Base-by-base conservation (phyloP, 805 yeast species). In the Blastobotrys mokoenaii region DNA sequence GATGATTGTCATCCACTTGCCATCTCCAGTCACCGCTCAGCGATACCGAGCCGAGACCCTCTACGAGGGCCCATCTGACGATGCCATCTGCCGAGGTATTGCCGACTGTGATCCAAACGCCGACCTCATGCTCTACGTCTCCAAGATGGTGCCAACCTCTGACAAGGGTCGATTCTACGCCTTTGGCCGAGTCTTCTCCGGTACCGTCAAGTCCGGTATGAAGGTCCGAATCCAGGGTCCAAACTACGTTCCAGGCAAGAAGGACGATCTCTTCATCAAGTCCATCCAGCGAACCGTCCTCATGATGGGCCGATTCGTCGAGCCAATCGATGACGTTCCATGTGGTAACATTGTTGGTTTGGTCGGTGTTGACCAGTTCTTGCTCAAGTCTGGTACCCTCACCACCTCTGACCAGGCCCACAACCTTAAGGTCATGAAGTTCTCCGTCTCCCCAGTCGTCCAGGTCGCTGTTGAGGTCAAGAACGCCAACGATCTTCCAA, bases 131-230 rank as follows among this genome's bases (percentile, higher is more conserved):
- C 81, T 90, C 69, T 90, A 90, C 88, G 93, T 90, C 68, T 93
- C 97, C 76, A 90, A 90, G 96, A 90, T 90, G 98, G 97, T 90
- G 62, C 98, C 98, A 75, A 90, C 98, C 71, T 90, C 97, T 63
- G 98, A 90, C 76, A 93, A 90, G 81, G 98, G 98, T 82, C 88
- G 98, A 79, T 90, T 90, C 95, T 90, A 88, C 84, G 98, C 98
- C 69, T 93, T 90, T 79, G 98, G 98, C 76, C 93, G 98, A 82
- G 97, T 90, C 71, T 90, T 90, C 79, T 85, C 97, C 63, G 98
- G 98, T 88, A 90, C 97, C 67, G 97, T 93, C 67, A 85, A 76
- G 72, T 86, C 96, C 65, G 98, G 98, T 76, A 87, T 83, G 82
- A 90, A 90, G 86, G 96, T 90, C 68, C 86, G 98, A 80, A 90